Base-by-base conservation (phyloP, 208 protist genomes). In the Novymonas esmeraldas region DNA sequence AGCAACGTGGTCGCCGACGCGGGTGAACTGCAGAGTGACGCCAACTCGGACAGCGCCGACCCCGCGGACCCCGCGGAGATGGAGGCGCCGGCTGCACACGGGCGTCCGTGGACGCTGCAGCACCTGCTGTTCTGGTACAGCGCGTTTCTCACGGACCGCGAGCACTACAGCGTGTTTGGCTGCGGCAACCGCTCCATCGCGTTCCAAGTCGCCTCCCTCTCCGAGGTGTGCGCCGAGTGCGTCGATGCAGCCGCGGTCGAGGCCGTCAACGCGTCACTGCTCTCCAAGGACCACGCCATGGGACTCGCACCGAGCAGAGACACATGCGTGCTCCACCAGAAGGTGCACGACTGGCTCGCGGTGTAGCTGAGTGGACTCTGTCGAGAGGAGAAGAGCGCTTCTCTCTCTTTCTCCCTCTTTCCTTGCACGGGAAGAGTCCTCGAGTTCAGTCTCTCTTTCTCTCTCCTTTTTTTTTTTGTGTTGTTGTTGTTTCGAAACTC, bases 101-200 rank as follows among this genome's bases (percentile, higher is more conserved):
- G 65, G 26, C 36, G 41, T 4, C 38, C 62, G n/a, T 90, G 81
- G 79, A 83, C 81, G 44, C 76, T 90, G 54, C 70, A 75, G 34
- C 74, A 81, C 69, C 70, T 90, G 13, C 65, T 90, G 11, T 77
- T 64, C 38, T 85, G 81, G 84, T 82, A 78, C 63, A 73, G 78
- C 67, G 54, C 74, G 20, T 67, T 90, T 34, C 48, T 78, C 36
- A 81, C 71, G 2, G 78, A 84, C 55, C 48, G 55, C n/a, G 55
- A 46, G 18, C 75, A 81, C 57, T 58, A 78, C 33, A 73, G 70
- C 38, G 66, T 76, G 45, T 90, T 85, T 62, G 78, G 81, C 38
- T 85, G 80, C 64, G 79, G 84, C 33, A 50, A 83, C 45, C 74
- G 76, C 38, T 82, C 72, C 50, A 64, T 87, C 33, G 74, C 61